Base-by-base conservation (phyloP, 1,139 yeast species). In the Candida glucosophila region DNA sequence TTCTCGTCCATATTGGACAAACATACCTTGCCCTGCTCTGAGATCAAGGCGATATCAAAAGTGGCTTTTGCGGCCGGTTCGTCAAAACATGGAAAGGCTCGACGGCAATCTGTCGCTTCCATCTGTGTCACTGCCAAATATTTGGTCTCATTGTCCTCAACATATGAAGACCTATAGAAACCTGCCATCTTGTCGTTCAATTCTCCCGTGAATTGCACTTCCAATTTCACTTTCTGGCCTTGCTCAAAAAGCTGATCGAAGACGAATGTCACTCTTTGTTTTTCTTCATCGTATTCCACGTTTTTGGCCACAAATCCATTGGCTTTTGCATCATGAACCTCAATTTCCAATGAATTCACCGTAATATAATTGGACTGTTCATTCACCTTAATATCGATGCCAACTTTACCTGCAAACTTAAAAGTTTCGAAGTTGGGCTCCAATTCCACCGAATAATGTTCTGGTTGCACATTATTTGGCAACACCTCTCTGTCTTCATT, bases 1-100 rank as follows among this genome's bases (percentile, higher is more conserved):
- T 61, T 63, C 14, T 68, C 73, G 40, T 83, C 86, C 93, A 81
- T 82, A 52, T 85, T 85, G 25, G 90, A 76, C 41, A 85, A 65
- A 28, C 78, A 82, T 24, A 78, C 77, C 51, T 74, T 64, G 18
- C 67, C 53, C 31, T 64, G 58, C 28, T 72, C 69, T 22, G 83
- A 72, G 28, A 77, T 64, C 37, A 85, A 61, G 15, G 74, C 56
- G 31, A 85, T 65, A 32, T 75, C 75, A 47, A 82, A 85, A 24
- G 77, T 69, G 9, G 95, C 90, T 59, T 85, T 85, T 33, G 77
- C 66, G 28, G 77, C 73, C 8, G 95, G 95, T 49, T 81, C 92
- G 48, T 80, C 92, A 37, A 78, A 72, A 45, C 83, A 82, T 12
- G 95, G 95, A 63, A 85, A 83, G 4, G 95, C 94, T 39, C 88